Percentiles rank a stretch among this genome's conserved stretches.
Conservation (phyloP, 1,284 basidiomycete genomes). For the Papiliotrema laurentii region DNA sequence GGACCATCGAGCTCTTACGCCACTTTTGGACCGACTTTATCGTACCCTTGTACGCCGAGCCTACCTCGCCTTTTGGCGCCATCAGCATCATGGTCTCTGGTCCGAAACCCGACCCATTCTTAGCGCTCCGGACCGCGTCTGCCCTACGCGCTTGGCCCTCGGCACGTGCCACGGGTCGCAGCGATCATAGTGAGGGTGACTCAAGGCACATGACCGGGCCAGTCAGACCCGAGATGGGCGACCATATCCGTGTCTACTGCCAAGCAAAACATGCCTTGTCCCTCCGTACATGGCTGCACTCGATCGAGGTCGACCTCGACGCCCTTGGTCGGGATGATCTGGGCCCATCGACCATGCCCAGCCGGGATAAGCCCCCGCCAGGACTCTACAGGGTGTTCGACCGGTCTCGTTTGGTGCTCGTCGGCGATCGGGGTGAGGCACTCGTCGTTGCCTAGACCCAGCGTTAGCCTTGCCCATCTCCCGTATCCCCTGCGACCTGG, state of each 20-base stretch:
- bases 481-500: no score
- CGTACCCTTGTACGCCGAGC: slow-evolving; percentile 15
- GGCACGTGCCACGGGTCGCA: not conserved
- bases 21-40: slow-evolving; percentile 18
- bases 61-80: slow-evolving; percentile 10
- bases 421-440: slow-evolving; percentile 33
- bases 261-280: slow-evolving; percentile 26
- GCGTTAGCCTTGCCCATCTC: no score
- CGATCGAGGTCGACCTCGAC: slow-evolving; percentile 10
- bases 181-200: not conserved
- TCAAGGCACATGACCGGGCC: no score
- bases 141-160: slow-evolving; percentile 6
- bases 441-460: slow-evolving; percentile 20
- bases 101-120: slow-evolving; percentile 37
- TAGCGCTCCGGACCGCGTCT: slow-evolving; percentile 12
- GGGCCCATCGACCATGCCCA: not conserved
- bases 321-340: no score
- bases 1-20: slow-evolving; percentile 20
- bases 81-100: slow-evolving; percentile 22
- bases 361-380: not conserved
- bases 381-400: slow-evolving; percentile 17
- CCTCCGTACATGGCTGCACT: slow-evolving; percentile 34
- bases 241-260: slow-evolving; percentile 39
- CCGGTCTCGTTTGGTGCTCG: slow-evolving; percentile 24
- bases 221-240: slow-evolving; percentile 31